Conservation (phyloP, 306 rosid species). For the Quercus robur region DNA sequence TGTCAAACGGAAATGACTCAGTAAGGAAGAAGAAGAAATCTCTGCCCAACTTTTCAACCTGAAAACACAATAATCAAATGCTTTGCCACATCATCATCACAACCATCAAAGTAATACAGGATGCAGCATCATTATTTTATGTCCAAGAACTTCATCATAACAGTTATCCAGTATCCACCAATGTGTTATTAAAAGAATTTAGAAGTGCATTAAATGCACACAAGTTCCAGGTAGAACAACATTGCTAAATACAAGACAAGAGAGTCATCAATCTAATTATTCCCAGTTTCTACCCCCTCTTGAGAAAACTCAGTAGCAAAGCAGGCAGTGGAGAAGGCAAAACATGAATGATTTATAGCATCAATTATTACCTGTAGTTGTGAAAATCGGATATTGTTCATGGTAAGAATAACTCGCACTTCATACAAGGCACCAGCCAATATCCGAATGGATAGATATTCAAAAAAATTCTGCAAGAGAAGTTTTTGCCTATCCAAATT, state of each 20-base stretch:
- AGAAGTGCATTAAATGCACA: background rate
- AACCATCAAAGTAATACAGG: background rate
- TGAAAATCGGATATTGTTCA: slow-evolving; percentile 77
- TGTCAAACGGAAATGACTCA: slow-evolving; percentile 70
- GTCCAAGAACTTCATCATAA: background rate
- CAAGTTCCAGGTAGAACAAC: background rate
- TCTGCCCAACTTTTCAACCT: slow-evolving; percentile 79
- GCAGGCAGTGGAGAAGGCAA: background rate
- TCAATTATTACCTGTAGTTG: slow-evolving; percentile 62
- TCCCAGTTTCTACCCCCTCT: background rate
- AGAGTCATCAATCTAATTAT: background rate
- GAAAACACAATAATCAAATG: slow-evolving; percentile 26
- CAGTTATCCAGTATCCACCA: background rate
- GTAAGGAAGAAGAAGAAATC: slow-evolving; percentile 63
- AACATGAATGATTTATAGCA: background rate
- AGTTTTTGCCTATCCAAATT: slow-evolving; percentile 38
- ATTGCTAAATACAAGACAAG: background rate
- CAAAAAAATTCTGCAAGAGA: slow-evolving; percentile 55
- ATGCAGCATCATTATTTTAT: background rate
- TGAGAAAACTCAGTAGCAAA: background rate
- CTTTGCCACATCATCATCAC: background rate
- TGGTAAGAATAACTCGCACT: slow-evolving; percentile 62
- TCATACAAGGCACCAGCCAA: slow-evolving; percentile 50
- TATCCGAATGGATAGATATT: slow-evolving; percentile 62
- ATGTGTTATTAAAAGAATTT: background rate